Evolutionary conservation across 2,329 filamentous ascomycete genomes (phyloP).

Genomic region (Aureobasidium sp.): DNA sequence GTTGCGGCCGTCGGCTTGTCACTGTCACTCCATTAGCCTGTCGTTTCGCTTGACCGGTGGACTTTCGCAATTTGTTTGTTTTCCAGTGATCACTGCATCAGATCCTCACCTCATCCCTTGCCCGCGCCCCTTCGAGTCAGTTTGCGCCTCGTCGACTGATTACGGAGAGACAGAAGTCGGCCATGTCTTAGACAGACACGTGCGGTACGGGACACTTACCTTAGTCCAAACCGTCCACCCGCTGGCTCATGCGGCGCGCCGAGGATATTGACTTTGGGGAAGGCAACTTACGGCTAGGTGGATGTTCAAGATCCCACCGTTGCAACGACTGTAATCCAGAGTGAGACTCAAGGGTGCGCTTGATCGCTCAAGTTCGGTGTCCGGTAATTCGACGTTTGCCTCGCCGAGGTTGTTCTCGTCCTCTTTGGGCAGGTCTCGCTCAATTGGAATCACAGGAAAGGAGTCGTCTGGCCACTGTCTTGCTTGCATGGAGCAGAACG

Average conservation of each 20-base stretch:
- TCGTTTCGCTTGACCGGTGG: constrained; percentile 3
- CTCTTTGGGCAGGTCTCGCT: neutral
- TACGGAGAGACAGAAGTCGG: neutral
- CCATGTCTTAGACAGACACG: constrained; percentile 3
- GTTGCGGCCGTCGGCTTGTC: neutral
- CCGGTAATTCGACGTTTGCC: neutral
- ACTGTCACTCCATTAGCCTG: neutral
- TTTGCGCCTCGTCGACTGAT: neutral
- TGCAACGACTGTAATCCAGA: neutral
- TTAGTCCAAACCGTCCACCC: constrained; percentile 5
- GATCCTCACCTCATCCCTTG: neutral
- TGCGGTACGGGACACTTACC: constrained; percentile 8
- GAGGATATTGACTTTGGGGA: neutral
- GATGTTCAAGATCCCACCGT: constrained; percentile 3
- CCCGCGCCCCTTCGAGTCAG: neutral
- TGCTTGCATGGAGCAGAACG: neutral
- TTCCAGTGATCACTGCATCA: neutral
- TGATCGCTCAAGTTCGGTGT: neutral
- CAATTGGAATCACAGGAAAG: neutral
- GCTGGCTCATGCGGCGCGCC: constrained; percentile 7
- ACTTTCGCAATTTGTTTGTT: neutral
- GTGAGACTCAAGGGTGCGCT: neutral
- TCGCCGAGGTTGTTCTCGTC: neutral
- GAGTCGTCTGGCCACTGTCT: constrained; percentile 1
- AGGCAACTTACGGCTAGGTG: neutral